Base-by-base conservation (phyloP, 108 stramenopile species). In the Schizochytrium sp. region DNA sequence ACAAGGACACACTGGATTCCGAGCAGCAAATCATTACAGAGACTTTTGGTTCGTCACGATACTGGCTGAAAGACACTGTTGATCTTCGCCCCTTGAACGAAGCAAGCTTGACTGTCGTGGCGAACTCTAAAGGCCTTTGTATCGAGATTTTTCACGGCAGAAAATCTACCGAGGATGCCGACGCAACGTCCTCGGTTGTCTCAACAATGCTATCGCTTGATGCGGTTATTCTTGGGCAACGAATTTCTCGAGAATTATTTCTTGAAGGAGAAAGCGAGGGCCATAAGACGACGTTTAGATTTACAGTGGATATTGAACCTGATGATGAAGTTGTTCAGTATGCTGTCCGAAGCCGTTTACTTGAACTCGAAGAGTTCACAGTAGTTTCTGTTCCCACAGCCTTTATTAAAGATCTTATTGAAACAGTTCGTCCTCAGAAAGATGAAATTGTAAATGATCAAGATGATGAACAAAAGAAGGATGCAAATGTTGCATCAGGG, bases 71-170 rank as follows among this genome's bases (percentile, higher is more conserved):
- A 53, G 76, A 42, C 50, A 40, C 15, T 5, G 76, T 40, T 40
- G 28, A 50, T 83, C 28, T 83, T 8, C 50, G 47, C 10, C 8
- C 28, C 4, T 5, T 2, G 1, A 28, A 83, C 40, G 76, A 83
- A 28, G 76, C 49, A 5, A 38, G 38, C 50, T 42, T 83, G 5
- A 83, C 47, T 13, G 76, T 38, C 12, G 10, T 83, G 4, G 76
- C 76, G 28, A 83, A 83, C 76, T 47, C 50, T 5, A 0, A 5
- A 3, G 76, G 3, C 5, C 76, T 83, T 42, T 55, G 76, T 38
- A 55, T 83, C 2, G 76, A 83, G 53, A 40, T 50, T 10, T 83
- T 83, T 38, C 28, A n/a, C 15, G 76, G 76, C 15, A 47, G 76
- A 47, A 83, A 83, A 28, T n/a, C 47, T 47, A n/a, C 45, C 0